These are phyloP conservation scores for Nectriaceae sp. DNA, from an alignment of 2,329 filamentous ascomycete genomes.

Conservation along the genomic window DNA sequence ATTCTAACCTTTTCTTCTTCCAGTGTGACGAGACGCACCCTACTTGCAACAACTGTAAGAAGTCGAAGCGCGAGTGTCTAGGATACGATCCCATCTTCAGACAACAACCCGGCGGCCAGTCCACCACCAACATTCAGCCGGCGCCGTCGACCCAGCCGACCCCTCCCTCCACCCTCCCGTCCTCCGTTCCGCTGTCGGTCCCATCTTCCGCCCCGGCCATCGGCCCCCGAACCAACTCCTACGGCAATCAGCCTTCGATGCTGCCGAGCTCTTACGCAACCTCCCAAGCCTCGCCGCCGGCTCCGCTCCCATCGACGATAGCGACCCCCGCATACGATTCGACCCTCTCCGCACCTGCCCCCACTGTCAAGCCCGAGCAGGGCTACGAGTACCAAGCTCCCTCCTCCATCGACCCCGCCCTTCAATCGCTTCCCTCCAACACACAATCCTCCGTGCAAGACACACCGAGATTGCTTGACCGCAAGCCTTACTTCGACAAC, in stretches of 20 bases:
- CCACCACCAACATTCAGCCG: constrained; percentile 57
- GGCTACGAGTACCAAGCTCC: constrained; percentile 59
- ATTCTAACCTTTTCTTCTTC: constrained; percentile 30
- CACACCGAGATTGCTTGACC: constrained; percentile 26
- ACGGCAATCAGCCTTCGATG: constrained; percentile 48
- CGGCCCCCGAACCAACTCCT: constrained; percentile 36
- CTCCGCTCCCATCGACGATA: constrained; percentile 33
- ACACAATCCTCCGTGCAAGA: constrained; percentile 18
- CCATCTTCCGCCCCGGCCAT: constrained; percentile 17
- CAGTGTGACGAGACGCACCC: constrained; percentile 97
- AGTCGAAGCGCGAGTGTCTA: constrained; percentile 83
- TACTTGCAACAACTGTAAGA: constrained; percentile 85
- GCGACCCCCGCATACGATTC: constrained; percentile 35
- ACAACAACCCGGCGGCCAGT: constrained; percentile 71
- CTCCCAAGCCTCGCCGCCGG: constrained; percentile 32
- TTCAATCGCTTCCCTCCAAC: neutral
- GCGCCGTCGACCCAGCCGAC: constrained; percentile 34
- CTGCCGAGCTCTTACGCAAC: constrained; percentile 45
- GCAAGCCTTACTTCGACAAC: constrained; percentile 32
- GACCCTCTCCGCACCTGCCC: constrained; percentile 31
- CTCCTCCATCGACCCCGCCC: constrained; percentile 22
- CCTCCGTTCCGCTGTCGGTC: constrained; percentile 23
- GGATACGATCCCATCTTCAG: constrained; percentile 90
- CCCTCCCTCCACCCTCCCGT: constrained; percentile 32
- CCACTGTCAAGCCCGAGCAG: constrained; percentile 39